These are phyloP conservation scores for Sporothrix humicola DNA, from an alignment of 2,329 filamentous ascomycete genomes.

Conservation along the genomic window DNA sequence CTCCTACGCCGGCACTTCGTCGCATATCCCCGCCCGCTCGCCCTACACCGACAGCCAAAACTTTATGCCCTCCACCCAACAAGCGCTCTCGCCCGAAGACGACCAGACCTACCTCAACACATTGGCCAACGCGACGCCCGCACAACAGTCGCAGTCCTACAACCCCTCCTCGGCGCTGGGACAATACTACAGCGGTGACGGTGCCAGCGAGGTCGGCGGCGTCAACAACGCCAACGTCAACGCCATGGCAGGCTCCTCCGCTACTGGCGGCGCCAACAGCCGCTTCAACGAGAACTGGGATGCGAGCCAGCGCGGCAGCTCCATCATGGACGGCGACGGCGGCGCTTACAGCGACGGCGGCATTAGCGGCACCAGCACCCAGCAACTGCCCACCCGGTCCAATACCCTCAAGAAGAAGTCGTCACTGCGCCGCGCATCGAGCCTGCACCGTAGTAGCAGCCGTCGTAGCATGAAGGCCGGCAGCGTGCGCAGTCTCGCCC, in stretches of 20 bases:
- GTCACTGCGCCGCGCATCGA: slow-evolving; percentile 74
- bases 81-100: slow-evolving; percentile 40
- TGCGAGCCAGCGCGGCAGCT: slow-evolving; percentile 69
- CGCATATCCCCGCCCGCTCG: slow-evolving; percentile 33
- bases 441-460: slow-evolving; percentile 79
- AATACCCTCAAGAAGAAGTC: slow-evolving; percentile 90
- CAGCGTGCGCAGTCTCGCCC: slow-evolving; percentile 79
- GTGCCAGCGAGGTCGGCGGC: slow-evolving; percentile 32
- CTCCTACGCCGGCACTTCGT: slow-evolving; percentile 18
- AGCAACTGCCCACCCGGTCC: slow-evolving; percentile 52
- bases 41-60: slow-evolving; percentile 34
- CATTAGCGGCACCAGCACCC: slow-evolving; percentile 39
- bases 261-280: slow-evolving; percentile 45
- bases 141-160: slow-evolving; percentile 41
- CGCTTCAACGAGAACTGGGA: slow-evolving; percentile 76
- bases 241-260: not conserved
- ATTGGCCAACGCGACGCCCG: slow-evolving; percentile 44
- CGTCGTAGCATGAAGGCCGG: slow-evolving; percentile 82
- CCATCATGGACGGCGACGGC: slow-evolving; percentile 60
- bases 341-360: slow-evolving; percentile 52
- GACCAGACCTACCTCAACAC: slow-evolving; percentile 48
- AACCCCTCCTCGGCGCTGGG: slow-evolving; percentile 40
- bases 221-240: slow-evolving; percentile 12
- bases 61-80: slow-evolving; percentile 36
- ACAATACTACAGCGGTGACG: slow-evolving; percentile 35